phyloP scores from a whole-genome alignment of 2,329 filamentous ascomycete genomes.

The Aspergillus pseudoterreus region DNA sequence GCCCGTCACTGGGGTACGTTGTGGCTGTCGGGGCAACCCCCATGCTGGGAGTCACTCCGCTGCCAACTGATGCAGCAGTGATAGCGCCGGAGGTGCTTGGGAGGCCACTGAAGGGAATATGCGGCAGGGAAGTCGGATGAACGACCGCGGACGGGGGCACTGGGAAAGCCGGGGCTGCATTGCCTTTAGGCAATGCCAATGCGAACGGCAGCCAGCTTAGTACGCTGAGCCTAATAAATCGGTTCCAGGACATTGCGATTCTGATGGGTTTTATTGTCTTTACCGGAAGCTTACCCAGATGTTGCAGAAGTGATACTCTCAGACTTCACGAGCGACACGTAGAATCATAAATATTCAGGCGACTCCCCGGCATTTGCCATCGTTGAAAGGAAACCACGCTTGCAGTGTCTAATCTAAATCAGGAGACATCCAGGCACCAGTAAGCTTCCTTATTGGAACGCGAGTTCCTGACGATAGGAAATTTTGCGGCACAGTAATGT shows the following conservation, averaged over 20 bases:
- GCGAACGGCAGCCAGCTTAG: slow-evolving; percentile 13
- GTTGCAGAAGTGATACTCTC: not conserved
- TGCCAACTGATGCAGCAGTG: slow-evolving; percentile 47
- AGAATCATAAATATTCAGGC: not conserved
- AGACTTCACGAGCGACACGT: not conserved
- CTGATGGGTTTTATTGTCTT: not conserved
- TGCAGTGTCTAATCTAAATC: too few relatives aligned
- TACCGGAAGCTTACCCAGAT: not conserved
- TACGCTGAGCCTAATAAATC: slow-evolving; percentile 8
- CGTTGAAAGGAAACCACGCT: not conserved
- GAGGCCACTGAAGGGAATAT: slow-evolving; percentile 65
- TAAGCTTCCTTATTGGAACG: not conserved
- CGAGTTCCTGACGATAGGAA: not conserved
- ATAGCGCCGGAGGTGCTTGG: slow-evolving; percentile 68
- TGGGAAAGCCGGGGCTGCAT: not conserved
- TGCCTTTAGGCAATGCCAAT: slow-evolving; percentile 14
- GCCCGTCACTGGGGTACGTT: slow-evolving; percentile 68
- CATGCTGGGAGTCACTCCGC: slow-evolving; percentile 53
- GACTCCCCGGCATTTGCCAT: not conserved
- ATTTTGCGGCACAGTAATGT: not conserved
- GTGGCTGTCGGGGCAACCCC: slow-evolving; percentile 61
- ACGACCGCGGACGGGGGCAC: not conserved
- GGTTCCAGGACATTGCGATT: slow-evolving; percentile 13
- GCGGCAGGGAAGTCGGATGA: slow-evolving; percentile 25
- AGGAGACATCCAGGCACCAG: not conserved